Conservation (phyloP, 176 grass and related monocot genomes). For the Zoysia japonica region DNA sequence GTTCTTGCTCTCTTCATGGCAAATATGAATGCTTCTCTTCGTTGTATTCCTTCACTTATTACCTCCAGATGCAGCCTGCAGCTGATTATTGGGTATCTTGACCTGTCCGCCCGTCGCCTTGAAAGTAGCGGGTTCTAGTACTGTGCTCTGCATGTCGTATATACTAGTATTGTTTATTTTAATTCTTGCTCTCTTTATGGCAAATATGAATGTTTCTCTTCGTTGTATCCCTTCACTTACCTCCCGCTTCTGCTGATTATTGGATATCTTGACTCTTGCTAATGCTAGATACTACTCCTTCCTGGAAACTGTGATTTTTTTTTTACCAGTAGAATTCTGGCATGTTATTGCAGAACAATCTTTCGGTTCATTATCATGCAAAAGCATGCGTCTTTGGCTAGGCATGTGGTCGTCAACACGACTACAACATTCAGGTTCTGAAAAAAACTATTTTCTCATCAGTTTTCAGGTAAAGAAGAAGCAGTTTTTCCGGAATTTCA, state of each 20-base stretch:
- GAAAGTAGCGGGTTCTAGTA: too few relatives aligned
- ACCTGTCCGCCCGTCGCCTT: too few relatives aligned
- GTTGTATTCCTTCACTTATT: too few relatives aligned
- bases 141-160: too few relatives aligned
- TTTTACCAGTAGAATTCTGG: neutral
- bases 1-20: too few relatives aligned
- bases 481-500: slow-evolving; percentile 96
- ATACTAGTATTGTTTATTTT: too few relatives aligned
- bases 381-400: neutral
- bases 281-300: neutral
- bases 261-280: slow-evolving; percentile 23
- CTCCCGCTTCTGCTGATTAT: slow-evolving; percentile 14
- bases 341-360: neutral
- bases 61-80: too few relatives aligned
- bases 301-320: neutral
- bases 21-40: too few relatives aligned
- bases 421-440: neutral
- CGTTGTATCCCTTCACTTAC: neutral
- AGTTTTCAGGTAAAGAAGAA: slow-evolving; percentile 99
- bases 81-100: too few relatives aligned
- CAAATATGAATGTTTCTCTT: too few relatives aligned
- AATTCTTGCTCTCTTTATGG: too few relatives aligned
- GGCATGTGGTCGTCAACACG: neutral
- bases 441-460: slow-evolving; percentile 28
- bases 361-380: neutral